phyloP scores from a whole-genome alignment of 2,329 filamentous ascomycete species.

The Alternaria sp. region DNA sequence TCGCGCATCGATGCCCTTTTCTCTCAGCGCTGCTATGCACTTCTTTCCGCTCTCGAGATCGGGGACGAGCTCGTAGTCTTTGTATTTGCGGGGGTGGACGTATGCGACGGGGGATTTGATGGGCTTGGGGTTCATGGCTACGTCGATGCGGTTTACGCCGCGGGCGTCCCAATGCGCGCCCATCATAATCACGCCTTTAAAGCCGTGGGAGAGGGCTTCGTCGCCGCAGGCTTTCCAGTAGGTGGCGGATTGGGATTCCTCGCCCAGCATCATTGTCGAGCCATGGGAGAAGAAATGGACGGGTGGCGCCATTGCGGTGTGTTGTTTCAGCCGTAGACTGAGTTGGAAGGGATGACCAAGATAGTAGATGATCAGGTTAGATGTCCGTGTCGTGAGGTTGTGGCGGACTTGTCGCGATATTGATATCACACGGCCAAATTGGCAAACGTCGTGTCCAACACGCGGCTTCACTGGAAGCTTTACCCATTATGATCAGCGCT shows the following conservation, averaged over 20 bases:
- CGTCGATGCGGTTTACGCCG: conserved; percentile 62
- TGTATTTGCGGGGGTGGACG: conserved; percentile 70
- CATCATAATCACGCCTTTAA: conserved; percentile 72
- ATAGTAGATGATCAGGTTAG: not conserved
- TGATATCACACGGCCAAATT: not conserved
- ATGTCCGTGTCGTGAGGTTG: not conserved
- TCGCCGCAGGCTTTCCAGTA: conserved; percentile 73
- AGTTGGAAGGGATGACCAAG: not conserved
- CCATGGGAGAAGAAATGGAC: conserved; percentile 74
- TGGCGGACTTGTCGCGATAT: not conserved
- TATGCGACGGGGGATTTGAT: conserved; percentile 69
- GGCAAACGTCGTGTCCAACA: not conserved
- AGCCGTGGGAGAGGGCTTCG: conserved; percentile 63
- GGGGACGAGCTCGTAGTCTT: conserved; percentile 65
- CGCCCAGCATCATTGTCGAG: conserved; percentile 74
- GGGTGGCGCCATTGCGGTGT: conserved; percentile 52
- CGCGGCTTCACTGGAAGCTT: not conserved
- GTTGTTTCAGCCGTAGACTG: not conserved
- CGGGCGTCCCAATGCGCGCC: conserved; percentile 71
- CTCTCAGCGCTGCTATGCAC: conserved; percentile 58
- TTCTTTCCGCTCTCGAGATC: conserved; percentile 61
- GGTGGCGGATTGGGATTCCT: conserved; percentile 64
- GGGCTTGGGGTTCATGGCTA: conserved; percentile 66
- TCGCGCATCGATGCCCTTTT: conserved; percentile 61
- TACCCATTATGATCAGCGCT: not conserved